Conservation (phyloP, 2,329 filamentous ascomycete species). For the Colletotrichum sp. region DNA sequence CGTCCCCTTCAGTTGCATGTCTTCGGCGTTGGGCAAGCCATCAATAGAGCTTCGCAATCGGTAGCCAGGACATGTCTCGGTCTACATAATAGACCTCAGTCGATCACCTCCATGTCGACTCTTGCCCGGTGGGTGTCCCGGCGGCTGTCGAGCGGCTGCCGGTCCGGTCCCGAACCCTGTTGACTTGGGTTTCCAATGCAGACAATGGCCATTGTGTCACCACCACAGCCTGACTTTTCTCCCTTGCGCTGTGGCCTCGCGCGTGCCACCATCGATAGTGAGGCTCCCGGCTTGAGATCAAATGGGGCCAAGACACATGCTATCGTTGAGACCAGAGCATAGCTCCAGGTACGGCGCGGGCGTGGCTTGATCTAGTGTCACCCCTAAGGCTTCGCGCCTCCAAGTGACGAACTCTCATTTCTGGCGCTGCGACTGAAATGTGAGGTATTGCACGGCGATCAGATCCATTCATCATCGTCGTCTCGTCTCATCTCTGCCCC, state of each 20-base stretch:
- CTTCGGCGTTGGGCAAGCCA: not conserved
- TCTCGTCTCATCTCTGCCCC: not conserved
- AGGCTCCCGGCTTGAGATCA: not conserved
- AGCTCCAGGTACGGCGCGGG: not conserved
- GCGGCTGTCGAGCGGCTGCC: not conserved
- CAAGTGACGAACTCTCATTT: not conserved
- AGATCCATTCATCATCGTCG: not conserved
- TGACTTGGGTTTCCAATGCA: not conserved
- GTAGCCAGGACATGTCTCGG: not conserved
- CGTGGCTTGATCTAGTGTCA: not conserved
- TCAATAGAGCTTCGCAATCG: not conserved
- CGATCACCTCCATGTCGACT: not conserved
- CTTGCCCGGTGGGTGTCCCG: not conserved
- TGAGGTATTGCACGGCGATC: not conserved
- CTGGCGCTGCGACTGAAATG: not conserved
- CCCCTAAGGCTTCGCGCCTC: not conserved
- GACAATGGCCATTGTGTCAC: not conserved
- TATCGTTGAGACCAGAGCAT: not conserved
- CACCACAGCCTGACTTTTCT: not conserved
- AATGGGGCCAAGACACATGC: not conserved
- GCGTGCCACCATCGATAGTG: conserved; percentile 4
- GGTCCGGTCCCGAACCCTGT: not conserved
- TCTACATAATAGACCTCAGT: not conserved
- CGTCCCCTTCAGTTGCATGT: not conserved
- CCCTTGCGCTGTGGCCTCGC: not conserved